Conservation (phyloP, 1,139 yeast species). For the Debaryomycetaceae sp. region DNA sequence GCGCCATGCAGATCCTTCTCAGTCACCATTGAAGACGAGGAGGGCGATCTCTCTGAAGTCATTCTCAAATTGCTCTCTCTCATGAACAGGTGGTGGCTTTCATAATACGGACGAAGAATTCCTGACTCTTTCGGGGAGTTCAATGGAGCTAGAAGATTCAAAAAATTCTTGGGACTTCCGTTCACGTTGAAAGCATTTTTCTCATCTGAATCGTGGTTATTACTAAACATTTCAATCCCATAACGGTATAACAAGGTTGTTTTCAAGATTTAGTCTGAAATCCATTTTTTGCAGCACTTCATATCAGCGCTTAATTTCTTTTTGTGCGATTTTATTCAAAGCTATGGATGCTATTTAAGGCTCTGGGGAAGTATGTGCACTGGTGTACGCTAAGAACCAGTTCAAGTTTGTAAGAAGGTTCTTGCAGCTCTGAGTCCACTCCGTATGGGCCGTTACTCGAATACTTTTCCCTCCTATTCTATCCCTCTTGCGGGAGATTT, state of each 20-base stretch:
- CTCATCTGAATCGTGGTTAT: background rate
- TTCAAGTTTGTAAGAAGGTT: constrained; percentile 68
- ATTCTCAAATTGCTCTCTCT: background rate
- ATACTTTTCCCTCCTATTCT: constrained; percentile 78
- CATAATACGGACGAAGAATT: constrained; percentile 1
- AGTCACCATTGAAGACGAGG: constrained; percentile 3
- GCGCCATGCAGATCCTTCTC: background rate
- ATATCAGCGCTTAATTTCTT: constrained; percentile 1
- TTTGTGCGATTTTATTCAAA: background rate
- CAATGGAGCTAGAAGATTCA: constrained; percentile 1
- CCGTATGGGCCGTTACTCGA: constrained; percentile 66
- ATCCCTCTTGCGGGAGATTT: constrained; percentile 48
- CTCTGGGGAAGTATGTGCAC: constrained; percentile 22
- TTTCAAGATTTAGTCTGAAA: background rate
- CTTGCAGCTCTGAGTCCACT: constrained; percentile 91
- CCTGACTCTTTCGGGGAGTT: constrained; percentile 1
- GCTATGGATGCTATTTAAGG: background rate
- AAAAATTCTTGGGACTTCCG: background rate
- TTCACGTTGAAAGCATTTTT: background rate
- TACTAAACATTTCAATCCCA: background rate
- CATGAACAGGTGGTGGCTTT: background rate
- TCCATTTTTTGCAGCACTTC: constrained; percentile 3
- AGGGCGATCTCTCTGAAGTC: background rate
- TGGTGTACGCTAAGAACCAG: constrained; percentile 49
- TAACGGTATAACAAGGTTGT: background rate